A percentile compares a stretch with the other conserved stretches of the same genome.
phyloP scores from a whole-genome alignment of 805 yeast genomes.

The Candida sakaeoensis region DNA sequence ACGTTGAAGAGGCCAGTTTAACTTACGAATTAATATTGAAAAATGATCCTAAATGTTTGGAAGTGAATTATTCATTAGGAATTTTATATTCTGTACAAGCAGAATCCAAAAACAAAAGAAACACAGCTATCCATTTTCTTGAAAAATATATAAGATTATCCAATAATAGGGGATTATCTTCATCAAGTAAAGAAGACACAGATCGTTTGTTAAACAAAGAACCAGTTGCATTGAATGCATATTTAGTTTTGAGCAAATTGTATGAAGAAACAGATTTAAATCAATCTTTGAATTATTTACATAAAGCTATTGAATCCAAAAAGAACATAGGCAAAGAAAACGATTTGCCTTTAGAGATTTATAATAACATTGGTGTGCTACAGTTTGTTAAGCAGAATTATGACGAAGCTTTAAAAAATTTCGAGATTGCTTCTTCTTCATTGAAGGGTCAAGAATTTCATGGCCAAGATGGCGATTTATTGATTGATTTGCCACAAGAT shows the following conservation, averaged over 20 bases:
- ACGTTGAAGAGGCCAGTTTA: conserved; percentile 77
- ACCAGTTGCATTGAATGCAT: conserved; percentile 60
- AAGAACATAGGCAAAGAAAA: conserved; percentile 36
- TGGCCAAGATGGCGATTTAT: conserved; percentile 39
- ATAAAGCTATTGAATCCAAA: conserved; percentile 55
- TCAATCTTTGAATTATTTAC: conserved; percentile 63
- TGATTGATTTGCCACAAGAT: conserved; percentile 24
- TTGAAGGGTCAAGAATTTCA: conserved; percentile 25
- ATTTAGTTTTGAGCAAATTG: conserved; percentile 62
- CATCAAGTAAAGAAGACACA: conserved; percentile 19
- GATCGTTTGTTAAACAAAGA: conserved; percentile 39
- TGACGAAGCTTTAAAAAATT: conserved; percentile 54
- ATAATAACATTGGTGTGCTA: conserved; percentile 84
- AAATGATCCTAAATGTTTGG: conserved; percentile 63
- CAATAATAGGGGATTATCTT: conserved; percentile 40
- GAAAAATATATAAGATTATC: conserved; percentile 69
- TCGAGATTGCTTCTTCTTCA: conserved; percentile 46
- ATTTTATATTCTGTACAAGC: conserved; percentile 58
- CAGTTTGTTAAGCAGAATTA: conserved; percentile 61
- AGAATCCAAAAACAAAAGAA: conserved; percentile 33
- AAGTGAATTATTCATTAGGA: conserved; percentile 75
- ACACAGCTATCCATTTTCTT: conserved; percentile 56
- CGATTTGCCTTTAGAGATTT: conserved; percentile 50
- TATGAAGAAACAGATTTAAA: conserved; percentile 60
- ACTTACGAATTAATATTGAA: conserved; percentile 75